Base-by-base conservation (phyloP, 352 stramenopile genomes). In the Elongisporangium undulatum region DNA sequence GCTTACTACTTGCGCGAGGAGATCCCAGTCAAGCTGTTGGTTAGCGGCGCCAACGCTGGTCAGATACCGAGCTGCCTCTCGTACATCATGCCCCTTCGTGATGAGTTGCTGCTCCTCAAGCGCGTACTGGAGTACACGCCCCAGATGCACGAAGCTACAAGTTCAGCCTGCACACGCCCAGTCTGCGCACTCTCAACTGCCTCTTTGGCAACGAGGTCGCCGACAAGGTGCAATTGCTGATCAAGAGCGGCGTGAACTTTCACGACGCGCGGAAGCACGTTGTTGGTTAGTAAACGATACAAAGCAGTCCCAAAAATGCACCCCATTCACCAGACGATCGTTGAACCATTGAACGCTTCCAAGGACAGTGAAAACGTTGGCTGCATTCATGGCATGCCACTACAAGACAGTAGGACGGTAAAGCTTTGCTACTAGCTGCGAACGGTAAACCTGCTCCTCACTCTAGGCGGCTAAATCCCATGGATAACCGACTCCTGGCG, bases 1-100 rank as follows among this genome's bases (percentile, higher is more conserved):
- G 71, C 74, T 10, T 89, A 84, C 41, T 92, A 94, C 51, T 48
- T 75, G 59, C 76, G 82, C 19, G 80, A 92, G 48, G 61, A 77
- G 58, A 81, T 91, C 49, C 70, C 71, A 9, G 76, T 92, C 52
- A 68, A 67, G 62, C 55, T 85, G 55, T 41, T 75, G 22, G 65
- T 80, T 48, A 71, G 78, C 38, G 74, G 72, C 19, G 58, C 74
- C 19, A 63, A 67, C 12, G 68, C 64, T 21, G 74, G 77, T 21
- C 38, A 85, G 52, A 74, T 57, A 3, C 56, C 90, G 60, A 55
- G 34, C 22, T 85, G 73, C 51, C 62, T 80, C 5, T 66, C 69
- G 6, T 91, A 89, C 68, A 58, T 91, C 63, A 89, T 86, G 70
- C 71, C 75, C 3, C 51, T 79, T 20, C 58, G 66, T 29, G 79